Evolutionary conservation across 2,329 filamentous ascomycete species (phyloP).

Genomic region (Cladobotryum mycophilum): DNA sequence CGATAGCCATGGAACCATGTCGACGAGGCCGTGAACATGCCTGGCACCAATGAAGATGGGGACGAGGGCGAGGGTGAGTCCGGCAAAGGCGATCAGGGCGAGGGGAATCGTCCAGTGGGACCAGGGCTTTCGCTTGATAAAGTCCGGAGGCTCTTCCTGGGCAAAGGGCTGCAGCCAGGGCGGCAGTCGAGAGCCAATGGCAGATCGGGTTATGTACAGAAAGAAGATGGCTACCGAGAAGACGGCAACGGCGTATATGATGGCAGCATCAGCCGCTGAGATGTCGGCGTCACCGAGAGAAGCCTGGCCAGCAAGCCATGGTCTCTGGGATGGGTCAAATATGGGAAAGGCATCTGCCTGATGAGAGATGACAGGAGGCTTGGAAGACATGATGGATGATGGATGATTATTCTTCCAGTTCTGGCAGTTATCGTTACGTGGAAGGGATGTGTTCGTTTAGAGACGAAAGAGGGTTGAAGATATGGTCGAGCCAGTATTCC

Average conservation of each 20-base stretch:
- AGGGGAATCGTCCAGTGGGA: slow-evolving; percentile 34
- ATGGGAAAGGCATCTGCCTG: too few relatives aligned
- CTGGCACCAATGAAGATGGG: slow-evolving; percentile 24
- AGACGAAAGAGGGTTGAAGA: too few relatives aligned
- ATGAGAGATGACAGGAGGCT: too few relatives aligned
- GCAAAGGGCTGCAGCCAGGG: slow-evolving; percentile 40
- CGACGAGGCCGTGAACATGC: slow-evolving; percentile 18
- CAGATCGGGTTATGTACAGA: slow-evolving; percentile 22
- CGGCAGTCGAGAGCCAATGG: slow-evolving; percentile 26
- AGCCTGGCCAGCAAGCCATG: background rate
- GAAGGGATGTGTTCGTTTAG: too few relatives aligned
- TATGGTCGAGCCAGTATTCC: too few relatives aligned
- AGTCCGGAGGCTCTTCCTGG: slow-evolving; percentile 25
- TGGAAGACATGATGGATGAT: too few relatives aligned
- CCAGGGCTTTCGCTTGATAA: slow-evolving; percentile 27
- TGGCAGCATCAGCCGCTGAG: slow-evolving; percentile 10
- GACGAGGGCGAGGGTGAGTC: slow-evolving; percentile 28
- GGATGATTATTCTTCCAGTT: too few relatives aligned
- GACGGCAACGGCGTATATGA: slow-evolving; percentile 17
- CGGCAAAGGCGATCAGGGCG: slow-evolving; percentile 25
- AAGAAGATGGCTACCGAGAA: slow-evolving; percentile 24
- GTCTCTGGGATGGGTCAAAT: background rate
- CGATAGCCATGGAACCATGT: slow-evolving; percentile 34
- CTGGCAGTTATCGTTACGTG: too few relatives aligned
- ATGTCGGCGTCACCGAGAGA: background rate